Conservation (phyloP, 2,329 filamentous ascomycete species). For the Blastomyces gilchristii region DNA sequence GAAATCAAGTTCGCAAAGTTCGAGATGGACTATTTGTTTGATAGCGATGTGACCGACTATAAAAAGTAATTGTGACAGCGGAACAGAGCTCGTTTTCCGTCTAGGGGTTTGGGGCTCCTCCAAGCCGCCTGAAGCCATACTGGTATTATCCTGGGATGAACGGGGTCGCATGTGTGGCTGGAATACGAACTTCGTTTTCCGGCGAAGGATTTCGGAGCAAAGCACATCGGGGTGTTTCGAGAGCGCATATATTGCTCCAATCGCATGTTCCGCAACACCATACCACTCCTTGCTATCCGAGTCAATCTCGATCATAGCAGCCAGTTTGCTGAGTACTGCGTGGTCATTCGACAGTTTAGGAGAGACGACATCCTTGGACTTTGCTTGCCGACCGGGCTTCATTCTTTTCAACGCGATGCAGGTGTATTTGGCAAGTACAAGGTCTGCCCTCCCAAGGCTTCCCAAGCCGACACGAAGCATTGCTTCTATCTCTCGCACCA, state of each 20-base stretch:
- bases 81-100: conserved; percentile 58
- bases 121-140: conserved; percentile 15
- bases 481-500: conserved; percentile 87
- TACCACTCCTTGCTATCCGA: conserved; percentile 92
- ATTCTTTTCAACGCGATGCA: conserved; percentile 88
- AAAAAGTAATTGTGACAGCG: conserved; percentile 82
- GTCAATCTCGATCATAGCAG: conserved; percentile 72
- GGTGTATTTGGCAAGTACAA: conserved; percentile 86
- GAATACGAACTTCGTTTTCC: conserved; percentile 78
- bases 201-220: conserved; percentile 79
- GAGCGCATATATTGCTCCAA: conserved; percentile 87
- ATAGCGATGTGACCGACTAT: conserved; percentile 94
- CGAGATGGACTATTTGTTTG: conserved; percentile 96
- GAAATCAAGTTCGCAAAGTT: conserved; percentile 95
- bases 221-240: conserved; percentile 90
- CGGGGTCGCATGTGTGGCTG: conserved; percentile 32
- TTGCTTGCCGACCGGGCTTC: conserved; percentile 73
- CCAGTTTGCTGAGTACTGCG: conserved; percentile 69
- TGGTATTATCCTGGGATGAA: conserved; percentile 21
- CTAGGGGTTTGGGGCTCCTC: conserved; percentile 27
- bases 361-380: conserved; percentile 53
- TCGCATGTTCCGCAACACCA: conserved; percentile 89
- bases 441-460: conserved; percentile 64
- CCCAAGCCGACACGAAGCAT: conserved; percentile 88
- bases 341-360: conserved; percentile 85